These are phyloP conservation scores for Aureobasidium lini DNA, from an alignment of 2,329 filamentous ascomycete species.

Conservation along the genomic window DNA sequence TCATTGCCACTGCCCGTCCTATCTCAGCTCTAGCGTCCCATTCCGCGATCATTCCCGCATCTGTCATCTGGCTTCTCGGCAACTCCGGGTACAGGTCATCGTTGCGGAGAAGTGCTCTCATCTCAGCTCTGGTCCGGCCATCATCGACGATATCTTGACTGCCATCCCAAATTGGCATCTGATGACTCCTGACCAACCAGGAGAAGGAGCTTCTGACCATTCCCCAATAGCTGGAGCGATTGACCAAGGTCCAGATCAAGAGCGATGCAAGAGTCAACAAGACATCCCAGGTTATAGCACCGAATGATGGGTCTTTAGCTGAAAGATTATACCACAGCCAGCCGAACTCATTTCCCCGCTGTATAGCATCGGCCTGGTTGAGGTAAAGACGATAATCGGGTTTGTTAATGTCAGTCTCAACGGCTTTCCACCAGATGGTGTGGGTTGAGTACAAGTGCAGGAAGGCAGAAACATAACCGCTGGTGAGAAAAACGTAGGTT, in stretches of 20 bases:
- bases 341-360: slow-evolving; percentile 34
- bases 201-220: slow-evolving; percentile 26
- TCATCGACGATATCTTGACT: background rate
- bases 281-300: slow-evolving; percentile 50
- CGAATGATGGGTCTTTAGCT: slow-evolving; percentile 47
- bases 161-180: background rate
- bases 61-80: no score
- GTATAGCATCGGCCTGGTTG: background rate
- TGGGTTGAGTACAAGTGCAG: background rate
- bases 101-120: background rate
- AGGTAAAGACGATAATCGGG: background rate
- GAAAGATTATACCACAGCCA: no score
- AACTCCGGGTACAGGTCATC: no score
- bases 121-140: background rate
- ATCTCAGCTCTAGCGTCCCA: no score
- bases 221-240: slow-evolving; percentile 43
- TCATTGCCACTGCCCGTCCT: no score
- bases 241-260: slow-evolving; percentile 51
- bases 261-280: slow-evolving; percentile 47
- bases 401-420: background rate
- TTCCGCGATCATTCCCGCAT: no score
- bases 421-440: background rate
- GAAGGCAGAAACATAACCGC: background rate
- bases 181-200: background rate
- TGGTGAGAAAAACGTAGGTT: background rate